phyloP scores from a whole-genome alignment of 306 rosid genomes.

The Vigna unguiculata region DNA sequence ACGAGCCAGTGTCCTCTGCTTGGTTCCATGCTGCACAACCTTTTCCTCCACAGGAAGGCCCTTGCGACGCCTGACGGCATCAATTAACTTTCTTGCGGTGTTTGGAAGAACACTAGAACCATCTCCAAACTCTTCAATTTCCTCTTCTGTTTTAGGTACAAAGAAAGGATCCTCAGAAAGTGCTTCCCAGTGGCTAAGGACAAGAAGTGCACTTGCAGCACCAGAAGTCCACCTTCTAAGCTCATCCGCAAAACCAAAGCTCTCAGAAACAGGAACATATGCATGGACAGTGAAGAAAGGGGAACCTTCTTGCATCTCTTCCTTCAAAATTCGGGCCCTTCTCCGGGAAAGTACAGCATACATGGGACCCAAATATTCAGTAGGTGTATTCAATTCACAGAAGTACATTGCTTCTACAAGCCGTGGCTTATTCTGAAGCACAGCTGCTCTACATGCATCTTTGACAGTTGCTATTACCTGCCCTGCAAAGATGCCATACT shows the following conservation, averaged over 20 bases:
- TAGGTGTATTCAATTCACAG: slow-evolving; percentile 79
- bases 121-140: slow-evolving; percentile 92
- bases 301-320: slow-evolving; percentile 98
- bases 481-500: slow-evolving; percentile 75
- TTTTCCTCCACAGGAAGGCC: slow-evolving; percentile 94
- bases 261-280: slow-evolving; percentile 85
- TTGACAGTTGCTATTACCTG: slow-evolving; percentile 86
- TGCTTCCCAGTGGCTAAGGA: slow-evolving; percentile 93
- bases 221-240: slow-evolving; percentile 87
- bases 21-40: slow-evolving; percentile 90
- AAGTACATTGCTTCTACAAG: slow-evolving; percentile 97
- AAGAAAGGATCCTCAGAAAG: slow-evolving; percentile 91
- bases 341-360: slow-evolving; percentile 91
- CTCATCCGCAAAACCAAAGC: slow-evolving; percentile 93
- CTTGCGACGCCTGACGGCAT: slow-evolving; percentile 76
- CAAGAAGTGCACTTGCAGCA: slow-evolving; percentile 88
- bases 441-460: slow-evolving; percentile 87
- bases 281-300: slow-evolving; percentile 92
- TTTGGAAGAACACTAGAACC: slow-evolving; percentile 94
- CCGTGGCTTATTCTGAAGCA: slow-evolving; percentile 80
- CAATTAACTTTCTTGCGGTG: slow-evolving; percentile 85
- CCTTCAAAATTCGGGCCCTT: slow-evolving; percentile 79
- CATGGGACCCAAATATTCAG: slow-evolving; percentile 84
- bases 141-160: slow-evolving; percentile 91
- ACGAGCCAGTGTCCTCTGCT: slow-evolving; percentile 93